Evolutionary conservation across 2,329 filamentous ascomycete species (phyloP).

Genomic region (Ceratocystiopsis sp.): DNA sequence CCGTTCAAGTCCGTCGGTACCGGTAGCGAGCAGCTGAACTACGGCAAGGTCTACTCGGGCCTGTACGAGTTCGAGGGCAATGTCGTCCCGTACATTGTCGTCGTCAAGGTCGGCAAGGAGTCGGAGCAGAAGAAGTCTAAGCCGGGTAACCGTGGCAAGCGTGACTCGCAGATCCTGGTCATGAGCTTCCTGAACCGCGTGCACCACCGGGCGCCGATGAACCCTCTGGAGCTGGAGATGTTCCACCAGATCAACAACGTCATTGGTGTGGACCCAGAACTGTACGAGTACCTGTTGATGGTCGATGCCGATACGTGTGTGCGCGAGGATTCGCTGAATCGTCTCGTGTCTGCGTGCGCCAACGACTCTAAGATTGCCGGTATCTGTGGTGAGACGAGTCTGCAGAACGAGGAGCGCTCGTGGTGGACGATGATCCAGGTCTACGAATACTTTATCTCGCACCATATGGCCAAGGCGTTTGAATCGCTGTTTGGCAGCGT

Average conservation of each 20-base stretch:
- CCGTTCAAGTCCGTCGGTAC: slow-evolving; percentile 86
- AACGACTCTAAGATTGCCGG: slow-evolving; percentile 93
- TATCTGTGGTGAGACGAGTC: slow-evolving; percentile 90
- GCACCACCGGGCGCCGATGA: slow-evolving; percentile 88
- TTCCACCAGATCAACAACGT: slow-evolving; percentile 99
- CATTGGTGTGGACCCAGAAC: slow-evolving; percentile 89
- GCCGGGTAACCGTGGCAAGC: slow-evolving; percentile 94
- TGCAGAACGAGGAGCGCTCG: slow-evolving; percentile 86
- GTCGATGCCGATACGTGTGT: slow-evolving; percentile 96
- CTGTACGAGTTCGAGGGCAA: slow-evolving; percentile 96
- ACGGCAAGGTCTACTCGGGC: slow-evolving; percentile 95
- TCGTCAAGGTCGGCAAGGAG: slow-evolving; percentile 95
- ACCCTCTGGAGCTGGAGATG: slow-evolving; percentile 88
- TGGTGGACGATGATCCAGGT: slow-evolving; percentile 99
- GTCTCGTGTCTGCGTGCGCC: slow-evolving; percentile 79
- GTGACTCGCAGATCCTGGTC: slow-evolving; percentile 88
- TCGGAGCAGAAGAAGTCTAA: slow-evolving; percentile 83
- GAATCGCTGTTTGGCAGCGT: slow-evolving; percentile 96
- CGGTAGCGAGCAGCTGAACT: slow-evolving; percentile 87
- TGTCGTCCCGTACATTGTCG: slow-evolving; percentile 86
- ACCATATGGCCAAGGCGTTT: slow-evolving; percentile 92
- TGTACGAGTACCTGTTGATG: slow-evolving; percentile 96
- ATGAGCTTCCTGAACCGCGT: slow-evolving; percentile 98
- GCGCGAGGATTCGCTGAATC: slow-evolving; percentile 77
- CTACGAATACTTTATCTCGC: slow-evolving; percentile 98